Conservation (phyloP, 108 stramenopile genomes). For the Cylindrotheca closterium region DNA sequence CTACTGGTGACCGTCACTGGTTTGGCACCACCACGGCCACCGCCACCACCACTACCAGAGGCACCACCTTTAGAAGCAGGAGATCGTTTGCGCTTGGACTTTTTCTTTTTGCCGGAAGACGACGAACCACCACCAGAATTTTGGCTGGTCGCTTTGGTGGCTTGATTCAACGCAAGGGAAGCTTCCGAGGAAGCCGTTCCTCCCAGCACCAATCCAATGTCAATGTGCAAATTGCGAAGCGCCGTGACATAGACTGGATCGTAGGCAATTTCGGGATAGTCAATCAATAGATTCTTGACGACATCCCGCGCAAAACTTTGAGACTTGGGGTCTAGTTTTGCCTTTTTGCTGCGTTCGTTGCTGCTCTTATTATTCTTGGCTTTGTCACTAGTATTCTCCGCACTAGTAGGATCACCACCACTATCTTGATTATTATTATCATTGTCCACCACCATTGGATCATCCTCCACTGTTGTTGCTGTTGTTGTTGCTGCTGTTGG, state of each 20-base stretch:
- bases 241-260: slow-evolving; percentile 50
- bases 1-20: neutral
- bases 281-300: slow-evolving; percentile 22
- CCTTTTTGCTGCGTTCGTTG: no score
- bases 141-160: neutral
- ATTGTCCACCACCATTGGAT: neutral
- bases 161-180: neutral
- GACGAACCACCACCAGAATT: neutral
- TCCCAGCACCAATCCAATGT: slow-evolving; percentile 27
- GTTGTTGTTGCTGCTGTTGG: neutral
- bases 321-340: no score
- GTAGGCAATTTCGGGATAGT: slow-evolving; percentile 33
- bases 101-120: slow-evolving; percentile 3
- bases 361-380: no score
- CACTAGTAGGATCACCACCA: no score
- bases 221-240: slow-evolving; percentile 37
- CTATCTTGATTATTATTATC: no score
- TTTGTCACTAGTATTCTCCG: no score
- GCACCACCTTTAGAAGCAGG: neutral
- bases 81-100: slow-evolving; percentile 22
- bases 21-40: neutral
- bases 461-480: neutral
- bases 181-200: neutral
- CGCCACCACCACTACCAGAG: neutral
- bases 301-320: slow-evolving; percentile 4